phyloP scores from a whole-genome alignment of 2,329 filamentous ascomycete genomes.

The Colletotrichum sp. region DNA sequence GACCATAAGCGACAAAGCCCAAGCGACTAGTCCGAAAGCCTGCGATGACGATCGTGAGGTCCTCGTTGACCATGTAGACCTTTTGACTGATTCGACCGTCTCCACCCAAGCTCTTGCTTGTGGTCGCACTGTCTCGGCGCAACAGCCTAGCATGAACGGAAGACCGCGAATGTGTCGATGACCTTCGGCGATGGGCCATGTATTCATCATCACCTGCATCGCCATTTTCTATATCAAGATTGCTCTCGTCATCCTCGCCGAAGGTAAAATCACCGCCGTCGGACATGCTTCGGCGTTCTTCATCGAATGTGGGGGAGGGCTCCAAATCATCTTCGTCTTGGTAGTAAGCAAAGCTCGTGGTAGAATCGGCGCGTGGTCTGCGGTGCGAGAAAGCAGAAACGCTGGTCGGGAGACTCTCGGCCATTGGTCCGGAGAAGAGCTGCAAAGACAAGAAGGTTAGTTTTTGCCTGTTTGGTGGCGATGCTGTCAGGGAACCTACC shows the following conservation, averaged over 20 bases:
- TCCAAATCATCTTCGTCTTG: conserved; percentile 60
- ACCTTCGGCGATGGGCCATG: conserved; percentile 62
- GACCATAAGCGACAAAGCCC: conserved; percentile 72
- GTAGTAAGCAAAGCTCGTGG: conserved; percentile 88
- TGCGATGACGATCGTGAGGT: conserved; percentile 90
- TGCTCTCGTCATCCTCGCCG: conserved; percentile 43
- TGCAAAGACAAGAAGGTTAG: conserved; percentile 28
- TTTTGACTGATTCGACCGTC: conserved; percentile 81
- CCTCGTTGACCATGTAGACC: conserved; percentile 90
- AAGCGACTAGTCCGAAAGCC: conserved; percentile 81
- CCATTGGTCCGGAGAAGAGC: conserved; percentile 90
- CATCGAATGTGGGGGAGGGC: conserved; percentile 25
- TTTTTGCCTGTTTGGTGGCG: neutral
- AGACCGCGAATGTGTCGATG: conserved; percentile 63
- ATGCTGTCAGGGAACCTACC: conserved; percentile 49
- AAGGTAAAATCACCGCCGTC: conserved; percentile 46
- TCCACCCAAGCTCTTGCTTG: conserved; percentile 67
- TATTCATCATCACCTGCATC: conserved; percentile 49
- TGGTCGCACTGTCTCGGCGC: conserved; percentile 72
- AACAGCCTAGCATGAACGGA: conserved; percentile 71
- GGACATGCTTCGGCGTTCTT: conserved; percentile 34
- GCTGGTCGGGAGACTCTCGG: conserved; percentile 94
- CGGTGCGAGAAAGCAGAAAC: conserved; percentile 91
- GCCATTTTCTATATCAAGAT: conserved; percentile 42
- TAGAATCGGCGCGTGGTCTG: conserved; percentile 80